Percentiles rank a stretch among this genome's conserved stretches.
Conservation (phyloP, 2,329 filamentous ascomycete species). For the Pezicula carpinea region DNA sequence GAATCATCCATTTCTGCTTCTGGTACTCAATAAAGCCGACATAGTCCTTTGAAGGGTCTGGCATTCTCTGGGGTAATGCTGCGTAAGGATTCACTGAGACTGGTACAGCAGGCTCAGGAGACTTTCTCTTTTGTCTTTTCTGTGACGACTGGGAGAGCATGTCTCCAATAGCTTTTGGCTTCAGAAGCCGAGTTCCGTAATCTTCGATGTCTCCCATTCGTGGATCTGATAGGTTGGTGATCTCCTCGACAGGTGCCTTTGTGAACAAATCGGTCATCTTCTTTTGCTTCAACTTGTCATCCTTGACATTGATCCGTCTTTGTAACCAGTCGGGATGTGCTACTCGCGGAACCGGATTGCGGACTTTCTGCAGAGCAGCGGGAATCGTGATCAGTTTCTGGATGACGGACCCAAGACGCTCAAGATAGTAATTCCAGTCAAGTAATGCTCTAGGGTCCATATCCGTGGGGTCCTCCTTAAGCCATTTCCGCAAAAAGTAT, state of each 20-base stretch:
- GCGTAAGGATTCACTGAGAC: constrained; percentile 75
- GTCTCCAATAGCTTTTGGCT: constrained; percentile 54
- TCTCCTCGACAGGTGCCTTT: constrained; percentile 69
- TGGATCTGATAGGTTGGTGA: constrained; percentile 57
- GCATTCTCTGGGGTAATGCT: constrained; percentile 77
- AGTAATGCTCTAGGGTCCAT: constrained; percentile 87
- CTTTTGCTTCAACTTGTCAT: constrained; percentile 97
- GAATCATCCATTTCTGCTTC: constrained; percentile 98
- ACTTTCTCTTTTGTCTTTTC: constrained; percentile 65
- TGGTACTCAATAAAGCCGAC: constrained; percentile 85
- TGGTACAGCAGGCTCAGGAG: constrained; percentile 56
- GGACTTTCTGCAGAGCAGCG: constrained; percentile 88
- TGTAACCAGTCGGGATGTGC: constrained; percentile 96
- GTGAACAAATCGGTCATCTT: constrained; percentile 93
- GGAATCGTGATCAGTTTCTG: constrained; percentile 99
- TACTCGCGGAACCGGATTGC: constrained; percentile 90
- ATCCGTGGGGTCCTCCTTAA: constrained; percentile 86
- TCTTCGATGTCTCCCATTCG: constrained; percentile 72
- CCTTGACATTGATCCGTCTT: constrained; percentile 86
- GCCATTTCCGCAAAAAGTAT: constrained; percentile 88
- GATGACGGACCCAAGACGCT: constrained; percentile 92
- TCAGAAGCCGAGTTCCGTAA: constrained; percentile 64
- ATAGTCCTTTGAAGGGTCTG: constrained; percentile 81
- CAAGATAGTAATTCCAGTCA: constrained; percentile 96
- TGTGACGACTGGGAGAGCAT: constrained; percentile 48